Percentiles rank a stretch among this genome's conserved stretches.
Evolutionary conservation across 2,329 filamentous ascomycete species (phyloP).

Genomic region (Exophiala alcalophila): DNA sequence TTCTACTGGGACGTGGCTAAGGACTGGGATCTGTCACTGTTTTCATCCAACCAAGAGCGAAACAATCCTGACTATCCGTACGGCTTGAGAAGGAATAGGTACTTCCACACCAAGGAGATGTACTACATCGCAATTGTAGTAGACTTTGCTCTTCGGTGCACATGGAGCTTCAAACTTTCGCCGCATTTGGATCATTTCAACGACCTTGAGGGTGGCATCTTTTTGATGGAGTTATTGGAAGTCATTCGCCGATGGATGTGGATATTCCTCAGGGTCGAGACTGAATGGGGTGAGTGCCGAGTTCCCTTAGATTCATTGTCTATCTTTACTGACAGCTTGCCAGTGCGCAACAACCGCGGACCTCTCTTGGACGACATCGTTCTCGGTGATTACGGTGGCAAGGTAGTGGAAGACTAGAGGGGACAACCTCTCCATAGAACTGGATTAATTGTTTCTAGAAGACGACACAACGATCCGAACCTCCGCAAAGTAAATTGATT

Average conservation of each 20-base stretch:
- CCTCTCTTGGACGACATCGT: constrained; percentile 67
- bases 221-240: constrained; percentile 81
- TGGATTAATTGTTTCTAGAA: constrained; percentile 32
- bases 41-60: constrained; percentile 59
- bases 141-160: constrained; percentile 79
- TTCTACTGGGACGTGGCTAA: constrained; percentile 98
- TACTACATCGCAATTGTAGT: constrained; percentile 80
- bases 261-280: constrained; percentile 95
- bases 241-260: constrained; percentile 89
- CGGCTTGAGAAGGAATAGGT: constrained; percentile 71
- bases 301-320: constrained; percentile 24
- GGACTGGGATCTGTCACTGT: constrained; percentile 92
- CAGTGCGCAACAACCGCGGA: constrained; percentile 54
- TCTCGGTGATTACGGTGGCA: constrained; percentile 67
- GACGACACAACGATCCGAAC: neutral
- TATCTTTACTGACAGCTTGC: constrained; percentile 18
- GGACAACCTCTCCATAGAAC: too few relatives aligned
- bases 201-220: constrained; percentile 85
- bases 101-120: constrained; percentile 67
- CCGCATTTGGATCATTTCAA: constrained; percentile 78
- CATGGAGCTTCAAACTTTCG: constrained; percentile 86
- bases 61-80: constrained; percentile 66
- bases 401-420: constrained; percentile 64
- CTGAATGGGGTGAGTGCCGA: constrained; percentile 67
- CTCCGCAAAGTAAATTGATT: neutral